Percentiles rank a stretch among this genome's conserved stretches.
Evolutionary conservation across 2,329 filamentous ascomycete genomes (phyloP).

Genomic region (Neofusicoccum sp.): DNA sequence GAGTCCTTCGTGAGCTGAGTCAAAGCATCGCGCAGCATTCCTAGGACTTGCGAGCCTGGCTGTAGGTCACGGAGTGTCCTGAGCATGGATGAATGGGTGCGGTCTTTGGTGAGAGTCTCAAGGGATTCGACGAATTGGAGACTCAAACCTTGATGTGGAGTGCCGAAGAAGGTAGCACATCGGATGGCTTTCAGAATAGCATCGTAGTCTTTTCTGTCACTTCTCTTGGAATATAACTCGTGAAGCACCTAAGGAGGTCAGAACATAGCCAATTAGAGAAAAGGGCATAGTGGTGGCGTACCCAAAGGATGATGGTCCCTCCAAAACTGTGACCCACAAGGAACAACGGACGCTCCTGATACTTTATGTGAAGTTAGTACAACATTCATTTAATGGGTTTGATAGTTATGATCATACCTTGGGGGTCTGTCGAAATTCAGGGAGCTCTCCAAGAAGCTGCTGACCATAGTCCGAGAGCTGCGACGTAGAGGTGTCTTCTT

Average conservation of each 20-base stretch:
- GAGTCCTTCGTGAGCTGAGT: not conserved
- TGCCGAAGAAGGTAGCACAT: conserved; percentile 5
- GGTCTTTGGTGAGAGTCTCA: not conserved
- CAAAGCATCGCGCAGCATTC: not conserved
- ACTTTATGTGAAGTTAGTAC: not conserved
- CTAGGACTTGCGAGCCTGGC: not conserved
- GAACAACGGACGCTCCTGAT: conserved; percentile 1
- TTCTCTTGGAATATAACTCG: not conserved
- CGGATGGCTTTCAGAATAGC: not conserved
- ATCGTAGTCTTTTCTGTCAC: not conserved
- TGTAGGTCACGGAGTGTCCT: not conserved
- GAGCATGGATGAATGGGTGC: not conserved
- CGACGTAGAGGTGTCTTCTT: not conserved
- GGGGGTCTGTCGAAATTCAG: not conserved
- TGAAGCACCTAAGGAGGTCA: not conserved
- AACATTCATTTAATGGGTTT: not conserved
- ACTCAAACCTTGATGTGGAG: not conserved
- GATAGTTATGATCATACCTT: not conserved
- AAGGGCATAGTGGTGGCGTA: not conserved
- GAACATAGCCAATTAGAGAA: not conserved
- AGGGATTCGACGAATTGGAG: not conserved
- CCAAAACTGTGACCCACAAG: not conserved
- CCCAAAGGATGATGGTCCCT: not conserved
- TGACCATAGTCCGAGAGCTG: not conserved
- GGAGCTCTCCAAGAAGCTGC: not conserved